Conservation (phyloP, 2,329 filamentous ascomycete species). For the Ilyonectria destructans region DNA sequence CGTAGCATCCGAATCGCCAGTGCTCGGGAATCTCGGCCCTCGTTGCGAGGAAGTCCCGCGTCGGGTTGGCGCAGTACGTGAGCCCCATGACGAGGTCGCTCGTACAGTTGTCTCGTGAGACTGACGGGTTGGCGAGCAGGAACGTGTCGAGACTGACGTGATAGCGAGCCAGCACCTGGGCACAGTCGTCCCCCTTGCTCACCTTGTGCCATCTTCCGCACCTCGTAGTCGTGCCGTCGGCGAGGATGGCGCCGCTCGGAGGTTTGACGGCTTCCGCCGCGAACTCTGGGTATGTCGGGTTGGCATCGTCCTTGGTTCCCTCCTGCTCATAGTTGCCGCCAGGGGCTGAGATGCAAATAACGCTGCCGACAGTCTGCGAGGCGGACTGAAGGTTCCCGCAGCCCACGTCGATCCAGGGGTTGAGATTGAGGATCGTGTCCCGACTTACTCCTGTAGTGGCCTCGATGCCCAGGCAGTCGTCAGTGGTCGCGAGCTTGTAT, state of each 20-base stretch:
- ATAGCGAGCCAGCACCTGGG: conserved; percentile 17
- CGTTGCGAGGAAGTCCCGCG: conserved; percentile 11
- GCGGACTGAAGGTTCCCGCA: conserved; percentile 10
- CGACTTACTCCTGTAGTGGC: background rate
- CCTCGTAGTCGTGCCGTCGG: conserved; percentile 18
- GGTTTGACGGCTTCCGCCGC: conserved; percentile 16
- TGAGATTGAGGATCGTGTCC: conserved; percentile 8
- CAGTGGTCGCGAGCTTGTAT: conserved; percentile 4
- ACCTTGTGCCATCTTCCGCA: conserved; percentile 27
- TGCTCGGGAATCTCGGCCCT: conserved; percentile 9
- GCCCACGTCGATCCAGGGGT: conserved; percentile 14
- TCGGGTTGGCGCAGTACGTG: conserved; percentile 28
- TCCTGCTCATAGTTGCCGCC: conserved; percentile 18
- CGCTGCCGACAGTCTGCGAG: background rate
- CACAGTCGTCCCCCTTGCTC: conserved; percentile 23
- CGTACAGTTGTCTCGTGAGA: conserved; percentile 22
- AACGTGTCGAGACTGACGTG: conserved; percentile 29
- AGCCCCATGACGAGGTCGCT: conserved; percentile 18
- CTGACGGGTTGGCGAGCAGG: conserved; percentile 26
- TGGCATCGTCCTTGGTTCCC: conserved; percentile 25
- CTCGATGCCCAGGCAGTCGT: conserved; percentile 11
- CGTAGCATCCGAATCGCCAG: conserved; percentile 26
- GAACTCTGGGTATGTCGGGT: conserved; percentile 20
- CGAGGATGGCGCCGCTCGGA: conserved; percentile 18
- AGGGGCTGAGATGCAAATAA: conserved; percentile 13